Evolutionary conservation across 495 filamentous ascomycete genomes (phyloP).

Genomic region (Emericellopsis terricola): DNA sequence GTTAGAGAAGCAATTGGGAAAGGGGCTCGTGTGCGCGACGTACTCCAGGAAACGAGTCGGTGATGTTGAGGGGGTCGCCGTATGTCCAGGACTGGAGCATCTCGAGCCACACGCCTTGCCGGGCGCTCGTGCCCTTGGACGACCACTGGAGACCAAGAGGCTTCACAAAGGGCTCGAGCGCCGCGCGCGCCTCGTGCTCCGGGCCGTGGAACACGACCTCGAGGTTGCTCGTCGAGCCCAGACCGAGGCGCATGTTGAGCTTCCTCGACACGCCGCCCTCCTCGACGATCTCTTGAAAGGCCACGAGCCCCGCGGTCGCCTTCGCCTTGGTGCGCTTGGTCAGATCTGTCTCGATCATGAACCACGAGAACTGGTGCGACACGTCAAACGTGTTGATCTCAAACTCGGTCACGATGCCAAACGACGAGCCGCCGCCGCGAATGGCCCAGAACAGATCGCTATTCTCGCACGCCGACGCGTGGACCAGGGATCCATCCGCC

Average conservation of each 20-base stretch:
- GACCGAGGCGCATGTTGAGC: not conserved
- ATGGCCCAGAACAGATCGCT: constrained; percentile 22
- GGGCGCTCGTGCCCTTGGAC: not conserved
- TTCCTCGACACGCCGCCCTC: not conserved
- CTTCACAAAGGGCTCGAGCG: not conserved
- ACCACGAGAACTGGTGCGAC: not conserved
- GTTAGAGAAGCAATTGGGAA: not conserved
- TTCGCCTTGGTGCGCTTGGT: not conserved
- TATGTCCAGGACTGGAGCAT: not conserved
- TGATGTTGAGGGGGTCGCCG: not conserved
- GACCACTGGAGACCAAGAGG: not conserved
- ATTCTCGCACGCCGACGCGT: constrained; percentile 21
- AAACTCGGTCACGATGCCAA: constrained; percentile 19
- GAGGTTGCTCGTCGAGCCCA: not conserved
- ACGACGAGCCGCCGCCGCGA: constrained; percentile 20
- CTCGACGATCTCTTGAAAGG: not conserved
- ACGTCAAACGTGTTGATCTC: not conserved
- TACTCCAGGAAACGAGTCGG: not conserved
- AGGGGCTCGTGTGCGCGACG: not conserved
- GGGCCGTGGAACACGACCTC: not conserved
- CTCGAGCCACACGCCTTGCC: not conserved
- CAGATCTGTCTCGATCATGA: not conserved
- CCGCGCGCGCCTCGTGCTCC: not conserved
- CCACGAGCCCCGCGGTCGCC: not conserved
- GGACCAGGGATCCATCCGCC: constrained; percentile 21